Base-by-base conservation (phyloP, 805 yeast species). In the Clavispora fructus region DNA sequence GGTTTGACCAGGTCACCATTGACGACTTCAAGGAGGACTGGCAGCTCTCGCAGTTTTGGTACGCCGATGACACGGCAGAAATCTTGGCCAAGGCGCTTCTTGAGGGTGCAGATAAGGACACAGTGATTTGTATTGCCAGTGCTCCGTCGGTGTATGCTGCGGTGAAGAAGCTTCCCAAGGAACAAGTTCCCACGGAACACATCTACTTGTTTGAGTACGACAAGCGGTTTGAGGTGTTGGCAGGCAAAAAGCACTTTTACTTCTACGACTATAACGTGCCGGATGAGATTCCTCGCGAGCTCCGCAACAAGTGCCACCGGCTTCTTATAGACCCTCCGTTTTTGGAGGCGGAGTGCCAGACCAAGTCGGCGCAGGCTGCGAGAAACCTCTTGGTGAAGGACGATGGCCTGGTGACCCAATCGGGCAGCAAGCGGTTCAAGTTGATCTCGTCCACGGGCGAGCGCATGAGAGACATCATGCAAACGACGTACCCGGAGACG, bases 111-210 rank as follows among this genome's bases (percentile, higher is more conserved):
- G 85, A 83, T 53, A 75, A 75, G 44, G 73, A 77, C 33, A 86
- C 95, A 0, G 82, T 80, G 1, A 75, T 90, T 39, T 87, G 85
- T 42, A 76, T 90, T 44, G 87, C 86, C 1, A 82, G 91, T 67
- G 96, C 97, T 1, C 97, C 97, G 16, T 86, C 96, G 0, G 96
- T 88, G 3, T 90, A 84, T 66, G 95, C 95, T 1, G 94, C 92
- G 0, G 78, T 89, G 39, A 75, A 74, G 51, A 77, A 78, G 47
- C 71, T 78, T 43, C 78, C 80, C 4, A 62, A 63, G 8, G 64
- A 63, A 7, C 68, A 71, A 4, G 53, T 85, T 32, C 91, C 91
- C 33, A 87, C 89, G 0, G 57, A 80, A 44, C 77, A 85, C 42
- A 82, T 89, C 16, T 87, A 85, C 59, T 70, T 90, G 44, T 69